These are phyloP conservation scores for Mrakia blollopis DNA, from an alignment of 768 basidiomycete species.

Conservation along the genomic window DNA sequence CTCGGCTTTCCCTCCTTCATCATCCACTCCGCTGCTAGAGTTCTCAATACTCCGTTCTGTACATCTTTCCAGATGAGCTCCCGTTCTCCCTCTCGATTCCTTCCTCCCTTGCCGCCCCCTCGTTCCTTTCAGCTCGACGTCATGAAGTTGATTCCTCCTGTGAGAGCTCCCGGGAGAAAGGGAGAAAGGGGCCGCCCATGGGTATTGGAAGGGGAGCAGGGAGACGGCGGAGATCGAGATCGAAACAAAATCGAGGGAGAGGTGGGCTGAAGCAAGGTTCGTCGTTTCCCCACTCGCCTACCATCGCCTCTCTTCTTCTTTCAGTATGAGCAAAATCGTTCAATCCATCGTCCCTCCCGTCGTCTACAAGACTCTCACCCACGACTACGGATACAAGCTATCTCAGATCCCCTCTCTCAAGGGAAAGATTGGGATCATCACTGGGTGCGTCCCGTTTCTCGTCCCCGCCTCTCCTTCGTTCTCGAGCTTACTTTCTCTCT, in stretches of 20 bases:
- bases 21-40: too few species aligned
- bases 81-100: too few species aligned
- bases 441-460: not conserved
- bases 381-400: slow-evolving; percentile 13
- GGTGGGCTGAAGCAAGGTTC: not conserved
- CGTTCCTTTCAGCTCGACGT: too few species aligned
- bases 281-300: not conserved
- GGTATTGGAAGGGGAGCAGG: not conserved
- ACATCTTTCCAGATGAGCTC: too few species aligned
- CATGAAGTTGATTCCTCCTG: too few species aligned
- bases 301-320: not conserved
- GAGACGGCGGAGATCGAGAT: not conserved
- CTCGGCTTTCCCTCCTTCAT: too few species aligned
- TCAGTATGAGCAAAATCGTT: not conserved
- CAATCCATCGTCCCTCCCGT: slow-evolving; percentile 12
- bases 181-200: not conserved
- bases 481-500: too few species aligned
- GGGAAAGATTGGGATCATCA: not conserved
- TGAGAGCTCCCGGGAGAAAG: too few species aligned
- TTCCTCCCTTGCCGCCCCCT: too few species aligned
- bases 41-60: too few species aligned
- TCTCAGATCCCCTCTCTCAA: slow-evolving; percentile 11
- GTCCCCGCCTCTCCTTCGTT: not conserved
- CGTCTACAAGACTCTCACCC: slow-evolving; percentile 20
- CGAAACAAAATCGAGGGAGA: not conserved